Base-by-base conservation (phyloP, 208 protist species). In the Leishmania braziliensis region DNA sequence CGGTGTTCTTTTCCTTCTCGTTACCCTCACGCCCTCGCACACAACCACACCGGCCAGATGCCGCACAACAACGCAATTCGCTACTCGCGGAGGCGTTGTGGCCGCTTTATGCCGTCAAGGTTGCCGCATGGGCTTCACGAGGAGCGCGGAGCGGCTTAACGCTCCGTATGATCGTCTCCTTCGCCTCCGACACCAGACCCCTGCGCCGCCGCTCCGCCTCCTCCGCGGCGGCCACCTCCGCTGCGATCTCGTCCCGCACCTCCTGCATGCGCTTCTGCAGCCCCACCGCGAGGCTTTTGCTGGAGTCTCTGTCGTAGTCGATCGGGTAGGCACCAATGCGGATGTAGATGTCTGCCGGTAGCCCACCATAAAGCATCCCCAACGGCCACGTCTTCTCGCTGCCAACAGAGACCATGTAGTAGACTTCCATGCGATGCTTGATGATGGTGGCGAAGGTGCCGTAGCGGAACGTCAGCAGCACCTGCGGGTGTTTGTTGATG, bases 361-460 rank as follows among this genome's bases (percentile, higher is more conserved):
- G 73, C 8, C 91, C 91, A n/a, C 89, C 89, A 56, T 88, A 84
- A 12, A 75, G 36, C 63, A 76, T 69, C 33, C 65, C 81, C 51
- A 69, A 72, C 58, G 92, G 90, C 92, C 92, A 95, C 33, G 88
- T 90, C 73, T 84, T 83, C 63, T 94, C 84, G 20, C 84, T 91
- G 33, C 88, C 89, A 1, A 87, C 77, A 43, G 79, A 81, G n/a
- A 95, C 85, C 5, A 90, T 66, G 75, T 91, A 91, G 84, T 88
- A 94, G 5, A 91, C 43, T 10, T 79, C 76, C 84, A 94, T 85
- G 50, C 82, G 79, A 70, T 94, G 83, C 81, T 92, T 69, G 48
- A 95, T 86, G 68, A 92, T 85, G 14, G 86, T 91, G 9, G 78
- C 65, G 71, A 94, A 95, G 60, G 86, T 92, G 76, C 92, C 92